A percentile compares a stretch with the other conserved stretches of the same genome.
phyloP scores from a whole-genome alignment of 345 rosid genomes.

The Citrus glauca region DNA sequence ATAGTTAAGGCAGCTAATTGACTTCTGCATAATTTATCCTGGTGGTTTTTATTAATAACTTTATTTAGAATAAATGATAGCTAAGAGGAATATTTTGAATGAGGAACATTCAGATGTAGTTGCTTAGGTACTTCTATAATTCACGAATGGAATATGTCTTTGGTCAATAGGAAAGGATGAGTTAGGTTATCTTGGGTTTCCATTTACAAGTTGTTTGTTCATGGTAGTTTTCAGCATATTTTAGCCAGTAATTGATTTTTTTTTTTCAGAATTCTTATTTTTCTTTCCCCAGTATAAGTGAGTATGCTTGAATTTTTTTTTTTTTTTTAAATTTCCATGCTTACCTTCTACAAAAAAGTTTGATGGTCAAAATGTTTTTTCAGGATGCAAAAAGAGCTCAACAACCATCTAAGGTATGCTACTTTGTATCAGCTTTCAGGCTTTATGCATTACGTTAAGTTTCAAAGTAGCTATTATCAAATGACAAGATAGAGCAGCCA shows the following conservation, averaged over 20 bases:
- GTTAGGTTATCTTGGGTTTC: not conserved
- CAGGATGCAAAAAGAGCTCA: constrained; percentile 34
- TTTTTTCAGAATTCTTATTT: too few relatives aligned
- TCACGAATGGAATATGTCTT: not conserved
- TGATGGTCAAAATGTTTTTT: constrained; percentile 11
- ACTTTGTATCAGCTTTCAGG: not conserved
- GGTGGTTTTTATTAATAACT: not conserved
- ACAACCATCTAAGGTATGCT: constrained; percentile 43
- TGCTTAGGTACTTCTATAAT: not conserved
- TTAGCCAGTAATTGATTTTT: not conserved
- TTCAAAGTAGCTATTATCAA: not conserved
- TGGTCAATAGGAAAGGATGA: not conserved
- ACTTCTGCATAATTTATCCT: not conserved
- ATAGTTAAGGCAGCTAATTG: not conserved
- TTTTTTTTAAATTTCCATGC: not conserved
- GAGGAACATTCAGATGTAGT: not conserved
- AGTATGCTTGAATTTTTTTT: not conserved
- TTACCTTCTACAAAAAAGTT: not conserved
- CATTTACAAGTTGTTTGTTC: not conserved
- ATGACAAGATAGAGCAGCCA: not conserved
- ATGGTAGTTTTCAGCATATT: not conserved
- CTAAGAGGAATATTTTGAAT: not conserved
- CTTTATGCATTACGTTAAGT: not conserved
- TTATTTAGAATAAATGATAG: not conserved
- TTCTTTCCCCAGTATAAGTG: not conserved